Percentiles rank a stretch among this genome's conserved stretches.
These are phyloP conservation scores for Rhynchosporium secalis DNA, from an alignment of 2,329 filamentous ascomycete species.

Conservation along the genomic window DNA sequence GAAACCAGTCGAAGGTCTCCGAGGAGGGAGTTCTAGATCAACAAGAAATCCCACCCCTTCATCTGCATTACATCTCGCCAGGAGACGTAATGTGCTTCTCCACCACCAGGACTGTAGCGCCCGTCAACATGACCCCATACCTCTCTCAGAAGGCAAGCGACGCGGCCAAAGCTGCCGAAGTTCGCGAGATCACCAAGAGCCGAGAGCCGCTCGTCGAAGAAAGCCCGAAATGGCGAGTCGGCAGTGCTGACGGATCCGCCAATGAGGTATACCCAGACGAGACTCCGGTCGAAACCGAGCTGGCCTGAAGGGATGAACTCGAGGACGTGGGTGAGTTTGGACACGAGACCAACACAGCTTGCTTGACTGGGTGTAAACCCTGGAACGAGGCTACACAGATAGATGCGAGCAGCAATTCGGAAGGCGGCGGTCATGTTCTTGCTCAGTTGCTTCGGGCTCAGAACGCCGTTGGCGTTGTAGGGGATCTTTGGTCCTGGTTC, in stretches of 20 bases:
- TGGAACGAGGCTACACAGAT: conserved; percentile 92
- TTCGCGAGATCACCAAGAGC: conserved; percentile 75
- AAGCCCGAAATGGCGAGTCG: conserved; percentile 70
- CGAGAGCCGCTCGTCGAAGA: conserved; percentile 74
- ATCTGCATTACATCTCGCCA: conserved; percentile 93
- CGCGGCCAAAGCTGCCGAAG: conserved; percentile 83
- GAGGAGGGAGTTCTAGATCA: conserved; percentile 60
- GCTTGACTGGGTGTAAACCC: conserved; percentile 76
- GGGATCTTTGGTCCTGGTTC: conserved; percentile 58
- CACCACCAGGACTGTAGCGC: conserved; percentile 41
- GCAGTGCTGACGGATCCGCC: conserved; percentile 76
- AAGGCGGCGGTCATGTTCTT: conserved; percentile 89
- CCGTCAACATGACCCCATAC: conserved; percentile 76
- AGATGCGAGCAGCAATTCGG: conserved; percentile 89
- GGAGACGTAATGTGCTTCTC: conserved; percentile 69
- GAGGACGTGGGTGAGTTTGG: conserved; percentile 74
- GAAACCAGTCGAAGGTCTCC: conserved; percentile 28
- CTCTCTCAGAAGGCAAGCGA: conserved; percentile 75
- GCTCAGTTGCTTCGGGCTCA: conserved; percentile 80
- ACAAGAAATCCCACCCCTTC: conserved; percentile 88
- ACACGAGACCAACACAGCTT: conserved; percentile 74
- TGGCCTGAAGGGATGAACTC: conserved; percentile 79
- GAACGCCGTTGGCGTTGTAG: conserved; percentile 68
- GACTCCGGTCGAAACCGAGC: conserved; percentile 81
- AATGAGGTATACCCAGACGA: conserved; percentile 92